A percentile compares a stretch with the other conserved stretches of the same genome.
These are phyloP conservation scores for Neurospora africana DNA, from an alignment of 495 filamentous ascomycete genomes.

Conservation along the genomic window DNA sequence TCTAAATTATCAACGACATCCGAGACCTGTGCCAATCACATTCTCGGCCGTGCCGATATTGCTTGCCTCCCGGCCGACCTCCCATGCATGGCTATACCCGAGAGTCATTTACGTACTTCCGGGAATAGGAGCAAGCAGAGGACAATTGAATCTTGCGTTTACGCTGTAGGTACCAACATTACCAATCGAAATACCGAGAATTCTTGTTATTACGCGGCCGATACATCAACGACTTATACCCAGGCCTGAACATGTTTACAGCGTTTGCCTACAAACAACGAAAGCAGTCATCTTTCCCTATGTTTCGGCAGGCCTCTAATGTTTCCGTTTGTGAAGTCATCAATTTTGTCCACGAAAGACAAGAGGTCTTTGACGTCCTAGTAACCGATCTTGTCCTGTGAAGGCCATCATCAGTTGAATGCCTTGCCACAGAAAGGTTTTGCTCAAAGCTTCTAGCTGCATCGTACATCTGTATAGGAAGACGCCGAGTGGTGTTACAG, in stretches of 20 bases:
- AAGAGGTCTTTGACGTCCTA: neutral
- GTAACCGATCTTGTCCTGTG: no score
- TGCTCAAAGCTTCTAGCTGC: neutral
- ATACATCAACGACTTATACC: neutral
- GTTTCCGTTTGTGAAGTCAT: neutral
- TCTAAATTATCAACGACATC: neutral
- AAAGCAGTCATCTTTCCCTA: neutral
- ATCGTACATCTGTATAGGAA: neutral
- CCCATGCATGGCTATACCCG: neutral
- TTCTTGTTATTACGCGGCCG: neutral
- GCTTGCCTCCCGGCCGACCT: neutral
- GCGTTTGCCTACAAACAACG: neutral
- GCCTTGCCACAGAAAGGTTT: no score
- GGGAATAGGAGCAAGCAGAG: neutral
- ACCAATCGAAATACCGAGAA: neutral
- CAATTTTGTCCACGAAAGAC: neutral
- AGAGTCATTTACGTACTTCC: neutral
- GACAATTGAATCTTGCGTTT: neutral
- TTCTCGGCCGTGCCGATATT: neutral
- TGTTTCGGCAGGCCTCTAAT: neutral
- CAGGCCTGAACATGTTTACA: neutral
- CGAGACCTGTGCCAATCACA: neutral
- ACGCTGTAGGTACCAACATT: neutral
- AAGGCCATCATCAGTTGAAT: no score
- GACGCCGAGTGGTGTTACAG: neutral